Base-by-base conservation (phyloP, 768 basidiomycete genomes). In the Suillus placidus region DNA sequence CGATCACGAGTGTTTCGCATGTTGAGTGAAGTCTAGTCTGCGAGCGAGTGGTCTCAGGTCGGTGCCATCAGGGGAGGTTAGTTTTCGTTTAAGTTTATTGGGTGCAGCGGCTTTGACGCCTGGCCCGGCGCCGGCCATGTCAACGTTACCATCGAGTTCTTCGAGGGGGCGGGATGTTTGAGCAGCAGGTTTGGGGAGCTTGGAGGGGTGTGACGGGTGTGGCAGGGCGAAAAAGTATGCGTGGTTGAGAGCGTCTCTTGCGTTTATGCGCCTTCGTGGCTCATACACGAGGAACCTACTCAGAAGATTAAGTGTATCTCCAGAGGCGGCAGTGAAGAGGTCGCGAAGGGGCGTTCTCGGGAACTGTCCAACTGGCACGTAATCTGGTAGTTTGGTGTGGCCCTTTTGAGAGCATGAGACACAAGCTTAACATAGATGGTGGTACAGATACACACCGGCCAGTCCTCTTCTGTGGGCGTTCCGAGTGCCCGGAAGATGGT, bases 401-500 rank as follows among this genome's bases (percentile, higher is more conserved):
- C 94, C 95, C 95, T 52, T 52, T 96, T 69, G 5, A 38, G 32
- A 32, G 6, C 4, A 12, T n/a, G 8, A 42, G 10, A 40, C 14
- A 16, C 45, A n/a, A 54, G 38, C 9, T 54, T 14, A 12, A 57
- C 32, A 23, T 47, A 52, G 35, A 23, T 14, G 16, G 37, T 49
- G 32, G 20, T 23, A 1, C 13, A 60, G 38, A 47, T 20, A 79
- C 88, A 64, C 78, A 95, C 95, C 2, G 96, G 97, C 97, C 97
- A 99, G 30, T 98, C 97, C 61, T 94, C 91, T 74, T 99, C 97
- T 0, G 94, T 92, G 1, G 97, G 97, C 10, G 97, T 96, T 0
- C 97, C 97, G 32, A 99, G 84, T 0, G 97, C 97, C 55, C 92
- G 89, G 75, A 97, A 99, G 61, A 89, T 96, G 42, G 91, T 94